These are phyloP conservation scores for Epichloe aotearoae DNA, from an alignment of 2,329 filamentous ascomycete genomes.

Conservation along the genomic window DNA sequence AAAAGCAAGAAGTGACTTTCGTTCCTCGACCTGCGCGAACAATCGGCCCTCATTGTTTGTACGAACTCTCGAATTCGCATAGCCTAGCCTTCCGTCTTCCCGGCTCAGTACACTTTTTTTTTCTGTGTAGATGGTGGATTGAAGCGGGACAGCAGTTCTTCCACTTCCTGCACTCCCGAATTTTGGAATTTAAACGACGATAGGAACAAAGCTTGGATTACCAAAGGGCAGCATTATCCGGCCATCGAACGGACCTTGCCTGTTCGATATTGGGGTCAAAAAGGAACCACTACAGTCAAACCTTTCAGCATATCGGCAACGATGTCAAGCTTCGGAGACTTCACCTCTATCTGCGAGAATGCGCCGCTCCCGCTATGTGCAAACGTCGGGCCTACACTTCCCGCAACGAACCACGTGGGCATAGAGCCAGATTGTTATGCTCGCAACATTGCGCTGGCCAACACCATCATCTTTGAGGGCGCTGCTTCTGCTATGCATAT, in stretches of 20 bases:
- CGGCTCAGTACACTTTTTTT: background rate
- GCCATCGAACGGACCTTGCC: background rate
- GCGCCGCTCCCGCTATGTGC: conserved; percentile 79
- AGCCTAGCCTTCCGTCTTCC: no score
- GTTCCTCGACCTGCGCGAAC: background rate
- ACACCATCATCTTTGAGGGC: conserved; percentile 96
- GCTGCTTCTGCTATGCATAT: conserved; percentile 90
- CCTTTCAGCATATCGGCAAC: conserved; percentile 18
- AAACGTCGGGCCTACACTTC: conserved; percentile 62
- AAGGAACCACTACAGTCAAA: background rate
- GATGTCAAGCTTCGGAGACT: conserved; percentile 80
- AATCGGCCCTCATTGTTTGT: background rate
- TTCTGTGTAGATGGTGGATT: background rate
- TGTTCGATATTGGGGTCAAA: background rate
- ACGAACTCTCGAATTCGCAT: background rate
- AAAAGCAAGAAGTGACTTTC: background rate
- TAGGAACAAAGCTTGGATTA: background rate
- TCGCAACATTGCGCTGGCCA: conserved; percentile 87
- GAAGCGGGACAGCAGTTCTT: background rate
- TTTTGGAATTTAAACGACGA: background rate
- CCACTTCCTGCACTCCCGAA: background rate
- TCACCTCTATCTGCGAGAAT: conserved; percentile 72
- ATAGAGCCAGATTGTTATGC: conserved; percentile 89
- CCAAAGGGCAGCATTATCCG: background rate
- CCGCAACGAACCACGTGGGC: conserved; percentile 54